Conservation (phyloP, 306 rosid species). For the Rosa multiflora region DNA sequence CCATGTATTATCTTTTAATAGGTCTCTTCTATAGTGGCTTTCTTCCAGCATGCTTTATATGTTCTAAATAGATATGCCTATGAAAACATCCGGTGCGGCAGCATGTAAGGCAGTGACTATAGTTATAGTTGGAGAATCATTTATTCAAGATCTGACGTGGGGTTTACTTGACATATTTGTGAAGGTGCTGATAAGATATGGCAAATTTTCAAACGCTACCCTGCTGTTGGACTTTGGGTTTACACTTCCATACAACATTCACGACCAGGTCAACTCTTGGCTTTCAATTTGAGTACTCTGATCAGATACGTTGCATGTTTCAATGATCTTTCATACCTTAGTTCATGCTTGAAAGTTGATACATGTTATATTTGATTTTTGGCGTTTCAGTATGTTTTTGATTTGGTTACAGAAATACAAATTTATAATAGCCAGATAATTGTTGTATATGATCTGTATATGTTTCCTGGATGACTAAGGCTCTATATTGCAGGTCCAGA, state of each 20-base stretch:
- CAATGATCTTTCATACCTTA: background rate
- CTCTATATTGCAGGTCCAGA: conserved; percentile 52
- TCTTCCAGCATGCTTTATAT: background rate
- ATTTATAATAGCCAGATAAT: background rate
- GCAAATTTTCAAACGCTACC: conserved; percentile 77
- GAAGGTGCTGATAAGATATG: conserved; percentile 79
- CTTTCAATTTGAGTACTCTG: conserved; percentile 18
- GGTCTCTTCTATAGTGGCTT: background rate
- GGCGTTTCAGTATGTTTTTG: background rate
- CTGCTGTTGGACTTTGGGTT: conserved; percentile 84
- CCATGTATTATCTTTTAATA: background rate
- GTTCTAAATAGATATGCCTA: background rate
- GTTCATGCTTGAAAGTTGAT: background rate
- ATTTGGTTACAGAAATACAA: background rate
- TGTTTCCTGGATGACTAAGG: conserved; percentile 3
- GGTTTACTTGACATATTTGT: conserved; percentile 15
- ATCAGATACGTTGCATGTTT: background rate
- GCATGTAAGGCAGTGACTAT: background rate
- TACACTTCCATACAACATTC: conserved; percentile 62
- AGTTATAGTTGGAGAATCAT: background rate
- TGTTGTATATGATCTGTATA: background rate
- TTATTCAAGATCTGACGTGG: background rate
- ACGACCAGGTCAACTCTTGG: conserved; percentile 61
- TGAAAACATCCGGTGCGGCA: background rate
- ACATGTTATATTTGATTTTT: background rate